Conservation (phyloP, 495 filamentous ascomycete species). For the Chaetomium fimeti region DNA sequence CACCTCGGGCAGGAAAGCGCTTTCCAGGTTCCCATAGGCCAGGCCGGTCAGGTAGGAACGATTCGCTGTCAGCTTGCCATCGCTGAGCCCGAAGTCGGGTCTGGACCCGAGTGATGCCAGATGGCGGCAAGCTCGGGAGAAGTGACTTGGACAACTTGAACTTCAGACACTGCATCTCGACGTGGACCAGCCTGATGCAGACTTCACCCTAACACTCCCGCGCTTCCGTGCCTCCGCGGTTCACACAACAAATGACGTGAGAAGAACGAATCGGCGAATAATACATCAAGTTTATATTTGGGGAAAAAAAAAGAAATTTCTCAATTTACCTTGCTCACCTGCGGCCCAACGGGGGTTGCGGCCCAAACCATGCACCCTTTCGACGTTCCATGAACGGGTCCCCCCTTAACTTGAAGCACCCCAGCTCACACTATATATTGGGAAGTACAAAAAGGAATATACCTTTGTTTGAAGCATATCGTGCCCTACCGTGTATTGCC, state of each 20-base stretch:
- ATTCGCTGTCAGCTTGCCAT: conserved; percentile 1
- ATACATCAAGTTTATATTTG: background rate
- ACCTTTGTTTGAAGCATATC: background rate
- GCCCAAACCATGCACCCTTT: background rate
- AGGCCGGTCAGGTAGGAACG: background rate
- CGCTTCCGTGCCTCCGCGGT: background rate
- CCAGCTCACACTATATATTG: no score
- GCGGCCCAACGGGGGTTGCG: conserved; percentile 9
- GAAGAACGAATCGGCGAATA: background rate
- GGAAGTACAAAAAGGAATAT: background rate
- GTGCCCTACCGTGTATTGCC: no score
- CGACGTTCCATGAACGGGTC: background rate
- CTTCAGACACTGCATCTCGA: background rate
- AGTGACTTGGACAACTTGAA: no score
- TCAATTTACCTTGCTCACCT: background rate
- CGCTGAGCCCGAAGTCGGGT: background rate
- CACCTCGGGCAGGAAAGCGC: background rate
- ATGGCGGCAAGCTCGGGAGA: background rate
- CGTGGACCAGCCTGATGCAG: conserved; percentile 17
- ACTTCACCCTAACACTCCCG: background rate
- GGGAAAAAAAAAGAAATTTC: background rate
- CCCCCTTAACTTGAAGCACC: background rate
- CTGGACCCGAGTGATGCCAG: conserved; percentile 1
- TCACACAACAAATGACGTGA: background rate
- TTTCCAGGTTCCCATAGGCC: conserved; percentile 1